Percentiles rank a stretch among this genome's conserved stretches.
These are phyloP conservation scores for Craterostigma plantagineum DNA, from an alignment of 257 asterid genomes.

Conservation along the genomic window DNA sequence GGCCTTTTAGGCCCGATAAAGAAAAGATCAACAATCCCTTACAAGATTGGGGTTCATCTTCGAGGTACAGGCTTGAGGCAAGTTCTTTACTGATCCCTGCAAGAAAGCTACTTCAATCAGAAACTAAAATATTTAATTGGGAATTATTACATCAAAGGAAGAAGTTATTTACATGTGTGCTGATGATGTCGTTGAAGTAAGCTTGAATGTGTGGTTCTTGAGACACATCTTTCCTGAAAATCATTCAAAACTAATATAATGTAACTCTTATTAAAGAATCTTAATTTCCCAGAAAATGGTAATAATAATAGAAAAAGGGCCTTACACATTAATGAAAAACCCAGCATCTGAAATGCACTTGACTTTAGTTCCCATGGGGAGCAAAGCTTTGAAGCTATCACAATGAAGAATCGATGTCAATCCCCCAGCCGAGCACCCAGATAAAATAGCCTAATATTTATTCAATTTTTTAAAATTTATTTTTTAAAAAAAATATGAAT, in stretches of 20 bases:
- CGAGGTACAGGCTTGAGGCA: slow-evolving; percentile 48
- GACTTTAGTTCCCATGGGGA: slow-evolving; percentile 46
- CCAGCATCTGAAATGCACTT: slow-evolving; percentile 95
- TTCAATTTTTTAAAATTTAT: too few species aligned
- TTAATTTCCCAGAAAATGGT: too few species aligned
- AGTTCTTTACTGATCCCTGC: slow-evolving; percentile 70
- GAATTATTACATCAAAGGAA: not conserved
- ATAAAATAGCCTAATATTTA: slow-evolving; percentile 53
- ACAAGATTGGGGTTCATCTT: slow-evolving; percentile 60
- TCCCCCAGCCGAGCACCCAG: slow-evolving; percentile 99
- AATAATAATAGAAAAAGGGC: not conserved
- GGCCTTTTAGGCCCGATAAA: not conserved
- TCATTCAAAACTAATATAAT: too few species aligned
- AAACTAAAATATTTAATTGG: too few species aligned
- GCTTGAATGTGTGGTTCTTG: slow-evolving; percentile 45
- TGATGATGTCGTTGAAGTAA: slow-evolving; percentile 45
- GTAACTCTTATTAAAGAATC: too few species aligned
- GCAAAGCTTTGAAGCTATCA: slow-evolving; percentile 48
- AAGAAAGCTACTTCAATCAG: too few species aligned
- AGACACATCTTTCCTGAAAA: slow-evolving; percentile 74
- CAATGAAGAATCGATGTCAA: slow-evolving; percentile 69
- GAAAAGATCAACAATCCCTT: slow-evolving; percentile 7
- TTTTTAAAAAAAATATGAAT: not conserved
- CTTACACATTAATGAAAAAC: slow-evolving; percentile 70
- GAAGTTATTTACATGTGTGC: slow-evolving; percentile 38